These are phyloP conservation scores for Dipteronia sinensis DNA, from an alignment of 345 rosid species.

Conservation along the genomic window DNA sequence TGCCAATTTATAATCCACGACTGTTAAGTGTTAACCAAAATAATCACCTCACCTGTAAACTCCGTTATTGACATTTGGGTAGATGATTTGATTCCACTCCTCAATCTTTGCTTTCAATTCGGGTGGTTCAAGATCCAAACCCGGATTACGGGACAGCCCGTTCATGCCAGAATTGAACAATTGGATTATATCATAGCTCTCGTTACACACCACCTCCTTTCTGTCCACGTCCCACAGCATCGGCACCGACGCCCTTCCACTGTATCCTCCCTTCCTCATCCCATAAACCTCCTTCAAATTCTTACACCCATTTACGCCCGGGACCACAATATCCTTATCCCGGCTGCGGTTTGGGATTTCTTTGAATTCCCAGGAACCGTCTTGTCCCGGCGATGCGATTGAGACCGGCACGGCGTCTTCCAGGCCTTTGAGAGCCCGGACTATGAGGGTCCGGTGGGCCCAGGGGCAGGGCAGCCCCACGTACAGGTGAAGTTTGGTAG, in stretches of 20 bases:
- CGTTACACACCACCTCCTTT: constrained; percentile 73
- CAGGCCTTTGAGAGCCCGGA: constrained; percentile 79
- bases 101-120: constrained; percentile 53
- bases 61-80: constrained; percentile 80
- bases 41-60: constrained; percentile 60
- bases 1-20: no score
- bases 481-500: constrained; percentile 71
- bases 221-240: constrained; percentile 72
- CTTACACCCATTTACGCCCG: constrained; percentile 55
- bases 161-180: constrained; percentile 70
- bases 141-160: constrained; percentile 47
- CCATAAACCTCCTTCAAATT: constrained; percentile 73
- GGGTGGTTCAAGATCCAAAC: constrained; percentile 61
- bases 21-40: no score
- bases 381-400: constrained; percentile 69
- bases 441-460: constrained; percentile 89
- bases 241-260: constrained; percentile 80
- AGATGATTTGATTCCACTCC: constrained; percentile 70
- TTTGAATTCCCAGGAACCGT: constrained; percentile 83
- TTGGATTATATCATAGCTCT: constrained; percentile 77
- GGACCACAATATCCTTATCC: constrained; percentile 43
- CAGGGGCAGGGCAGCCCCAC: constrained; percentile 93
- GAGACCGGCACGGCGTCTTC: constrained; percentile 70
- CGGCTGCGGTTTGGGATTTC: neutral
- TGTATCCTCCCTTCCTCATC: constrained; percentile 59